Conservation (phyloP, 345 rosid genomes). For the Lepidium africanum region DNA sequence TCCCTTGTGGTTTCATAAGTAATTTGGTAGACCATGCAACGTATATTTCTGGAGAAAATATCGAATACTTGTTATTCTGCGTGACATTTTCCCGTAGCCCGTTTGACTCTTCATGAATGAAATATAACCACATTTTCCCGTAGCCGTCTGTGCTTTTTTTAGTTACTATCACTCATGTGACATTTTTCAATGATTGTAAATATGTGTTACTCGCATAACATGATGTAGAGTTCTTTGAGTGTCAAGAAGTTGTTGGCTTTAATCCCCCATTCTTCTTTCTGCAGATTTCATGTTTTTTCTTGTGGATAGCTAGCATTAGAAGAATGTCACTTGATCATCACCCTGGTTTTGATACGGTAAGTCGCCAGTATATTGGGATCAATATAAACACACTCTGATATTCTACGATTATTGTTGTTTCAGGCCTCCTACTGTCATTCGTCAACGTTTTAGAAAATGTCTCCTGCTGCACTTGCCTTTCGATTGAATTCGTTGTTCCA, state of each 20-base stretch:
- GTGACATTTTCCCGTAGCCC: not conserved
- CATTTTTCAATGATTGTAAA: not conserved
- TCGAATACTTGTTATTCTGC: not conserved
- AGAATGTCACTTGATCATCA: conserved; percentile 34
- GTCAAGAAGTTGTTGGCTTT: not conserved
- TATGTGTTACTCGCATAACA: not conserved
- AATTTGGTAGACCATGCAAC: not conserved
- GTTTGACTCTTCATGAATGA: not conserved
- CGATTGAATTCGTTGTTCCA: not conserved
- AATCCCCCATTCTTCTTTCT: conserved; percentile 14
- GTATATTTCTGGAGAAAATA: not conserved
- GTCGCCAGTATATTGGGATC: conserved; percentile 14
- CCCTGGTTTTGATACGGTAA: conserved; percentile 57
- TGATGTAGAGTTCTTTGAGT: not conserved
- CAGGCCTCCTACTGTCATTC: not conserved
- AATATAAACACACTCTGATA: not conserved
- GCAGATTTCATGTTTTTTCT: conserved; percentile 66
- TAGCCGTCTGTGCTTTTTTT: not conserved
- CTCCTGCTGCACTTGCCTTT: not conserved
- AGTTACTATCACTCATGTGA: not conserved
- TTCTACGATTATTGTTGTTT: not conserved
- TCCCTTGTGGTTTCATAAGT: not conserved
- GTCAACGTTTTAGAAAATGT: not conserved
- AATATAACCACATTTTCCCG: no score
- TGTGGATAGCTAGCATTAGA: conserved; percentile 33